Evolutionary conservation across 306 rosid genomes (phyloP).

Genomic region (Urtica urens): DNA sequence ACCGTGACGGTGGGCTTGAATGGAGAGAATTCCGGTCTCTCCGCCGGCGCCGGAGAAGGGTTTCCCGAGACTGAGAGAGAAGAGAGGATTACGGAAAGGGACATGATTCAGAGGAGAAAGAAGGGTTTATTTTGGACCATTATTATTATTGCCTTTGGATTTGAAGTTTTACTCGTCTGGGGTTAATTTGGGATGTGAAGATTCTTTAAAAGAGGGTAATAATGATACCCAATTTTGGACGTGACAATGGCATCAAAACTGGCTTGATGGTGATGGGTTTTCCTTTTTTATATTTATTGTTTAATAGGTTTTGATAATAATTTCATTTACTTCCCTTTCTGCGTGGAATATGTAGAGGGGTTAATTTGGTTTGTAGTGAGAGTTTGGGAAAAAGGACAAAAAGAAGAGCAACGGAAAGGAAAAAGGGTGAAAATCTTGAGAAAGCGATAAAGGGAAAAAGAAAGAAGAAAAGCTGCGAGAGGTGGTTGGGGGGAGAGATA

Average conservation of each 20-base stretch:
- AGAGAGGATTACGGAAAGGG: not conserved
- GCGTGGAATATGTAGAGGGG: too few species aligned
- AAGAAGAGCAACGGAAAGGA: not conserved
- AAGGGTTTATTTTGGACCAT: not conserved
- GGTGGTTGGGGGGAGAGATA: not conserved
- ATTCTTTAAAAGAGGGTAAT: not conserved
- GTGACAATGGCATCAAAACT: constrained; percentile 5
- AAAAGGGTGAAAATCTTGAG: not conserved
- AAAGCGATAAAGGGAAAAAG: not conserved
- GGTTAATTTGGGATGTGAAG: not conserved
- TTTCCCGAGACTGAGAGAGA: not conserved
- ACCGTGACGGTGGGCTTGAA: constrained; percentile 51
- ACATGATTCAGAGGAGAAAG: not conserved
- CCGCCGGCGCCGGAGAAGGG: not conserved
- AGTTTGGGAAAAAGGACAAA: not conserved
- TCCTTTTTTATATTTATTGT: not conserved
- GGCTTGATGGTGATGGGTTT: not conserved
- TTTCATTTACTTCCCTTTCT: not conserved
- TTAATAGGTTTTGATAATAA: not conserved
- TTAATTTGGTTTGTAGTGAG: not conserved
- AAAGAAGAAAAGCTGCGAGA: not conserved
- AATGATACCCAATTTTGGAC: constrained; percentile 2
- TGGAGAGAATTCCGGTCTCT: constrained; percentile 5
- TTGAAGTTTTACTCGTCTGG: not conserved
- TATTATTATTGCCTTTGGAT: not conserved